phyloP scores from a whole-genome alignment of 1,284 basidiomycete genomes.

The Austropuccinia psidii region DNA sequence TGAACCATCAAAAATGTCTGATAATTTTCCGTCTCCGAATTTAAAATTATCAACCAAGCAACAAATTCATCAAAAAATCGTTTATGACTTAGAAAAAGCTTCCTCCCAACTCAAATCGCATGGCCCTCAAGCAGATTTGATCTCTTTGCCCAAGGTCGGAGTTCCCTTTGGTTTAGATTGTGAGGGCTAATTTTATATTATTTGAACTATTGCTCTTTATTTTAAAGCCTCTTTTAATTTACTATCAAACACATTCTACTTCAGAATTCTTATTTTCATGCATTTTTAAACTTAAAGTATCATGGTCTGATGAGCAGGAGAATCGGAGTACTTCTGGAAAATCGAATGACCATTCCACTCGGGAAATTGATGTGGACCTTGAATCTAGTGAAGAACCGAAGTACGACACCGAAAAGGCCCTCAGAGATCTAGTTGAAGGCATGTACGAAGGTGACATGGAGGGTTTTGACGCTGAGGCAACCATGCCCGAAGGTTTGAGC shows the following conservation, averaged over 20 bases:
- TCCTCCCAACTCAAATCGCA: background rate
- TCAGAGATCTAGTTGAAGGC: conserved; percentile 49
- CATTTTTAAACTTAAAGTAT: no score
- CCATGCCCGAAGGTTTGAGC: conserved; percentile 56
- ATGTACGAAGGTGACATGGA: conserved; percentile 57
- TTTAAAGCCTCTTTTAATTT: background rate
- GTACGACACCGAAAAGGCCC: conserved; percentile 55
- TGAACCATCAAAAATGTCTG: no score
- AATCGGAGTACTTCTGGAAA: no score
- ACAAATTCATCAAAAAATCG: background rate
- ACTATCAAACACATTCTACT: background rate
- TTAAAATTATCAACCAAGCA: conserved; percentile 5
- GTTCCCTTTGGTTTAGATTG: background rate
- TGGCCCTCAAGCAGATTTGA: background rate
- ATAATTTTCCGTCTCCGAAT: no score
- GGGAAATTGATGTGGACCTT: conserved; percentile 1
- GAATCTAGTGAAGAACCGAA: conserved; percentile 37
- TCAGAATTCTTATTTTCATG: no score
- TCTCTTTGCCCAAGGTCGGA: background rate
- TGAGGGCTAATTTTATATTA: background rate
- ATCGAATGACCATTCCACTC: background rate
- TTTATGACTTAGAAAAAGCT: conserved; percentile 3
- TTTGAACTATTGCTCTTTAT: background rate
- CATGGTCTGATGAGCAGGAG: no score
- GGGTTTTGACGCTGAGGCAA: conserved; percentile 58